phyloP scores from a whole-genome alignment of 1,284 basidiomycete species.

The Papiliotrema nemorosa region DNA sequence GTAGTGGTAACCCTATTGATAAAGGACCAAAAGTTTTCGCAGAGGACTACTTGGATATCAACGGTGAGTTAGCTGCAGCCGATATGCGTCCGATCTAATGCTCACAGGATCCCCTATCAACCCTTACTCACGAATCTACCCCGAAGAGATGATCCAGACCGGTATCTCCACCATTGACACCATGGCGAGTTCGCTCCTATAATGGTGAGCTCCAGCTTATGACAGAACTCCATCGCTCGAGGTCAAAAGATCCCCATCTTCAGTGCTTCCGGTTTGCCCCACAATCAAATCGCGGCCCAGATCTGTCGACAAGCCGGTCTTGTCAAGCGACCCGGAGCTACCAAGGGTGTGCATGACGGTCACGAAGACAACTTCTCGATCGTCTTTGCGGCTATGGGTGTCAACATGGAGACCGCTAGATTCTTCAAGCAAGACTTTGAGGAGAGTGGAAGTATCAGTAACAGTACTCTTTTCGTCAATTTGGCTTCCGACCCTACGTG shows the following conservation, averaged over 20 bases:
- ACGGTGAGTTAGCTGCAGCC: constrained; percentile 60
- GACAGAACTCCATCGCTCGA: constrained; percentile 90
- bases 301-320: constrained; percentile 99
- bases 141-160: constrained; percentile 99
- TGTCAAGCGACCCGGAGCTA: constrained; percentile 75
- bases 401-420: constrained; percentile 99
- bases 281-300: constrained; percentile 82
- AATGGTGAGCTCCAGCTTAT: neutral
- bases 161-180: constrained; percentile 98
- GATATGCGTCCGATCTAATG: neutral
- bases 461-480: constrained; percentile 98
- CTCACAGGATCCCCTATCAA: constrained; percentile 93
- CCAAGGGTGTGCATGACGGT: constrained; percentile 95
- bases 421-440: constrained; percentile 99
- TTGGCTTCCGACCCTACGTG: constrained; percentile 97
- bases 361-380: constrained; percentile 99
- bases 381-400: constrained; percentile 99
- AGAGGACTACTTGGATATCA: constrained; percentile 99
- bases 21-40: constrained; percentile 98
- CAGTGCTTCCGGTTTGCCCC: constrained; percentile 67
- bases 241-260: constrained; percentile 99
- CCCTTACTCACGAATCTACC: constrained; percentile 98
- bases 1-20: constrained; percentile 96
- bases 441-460: constrained; percentile 95
- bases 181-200: constrained; percentile 68